Base-by-base conservation (phyloP, 257 asterid genomes). In the Nicotiana tomentosiformis region DNA sequence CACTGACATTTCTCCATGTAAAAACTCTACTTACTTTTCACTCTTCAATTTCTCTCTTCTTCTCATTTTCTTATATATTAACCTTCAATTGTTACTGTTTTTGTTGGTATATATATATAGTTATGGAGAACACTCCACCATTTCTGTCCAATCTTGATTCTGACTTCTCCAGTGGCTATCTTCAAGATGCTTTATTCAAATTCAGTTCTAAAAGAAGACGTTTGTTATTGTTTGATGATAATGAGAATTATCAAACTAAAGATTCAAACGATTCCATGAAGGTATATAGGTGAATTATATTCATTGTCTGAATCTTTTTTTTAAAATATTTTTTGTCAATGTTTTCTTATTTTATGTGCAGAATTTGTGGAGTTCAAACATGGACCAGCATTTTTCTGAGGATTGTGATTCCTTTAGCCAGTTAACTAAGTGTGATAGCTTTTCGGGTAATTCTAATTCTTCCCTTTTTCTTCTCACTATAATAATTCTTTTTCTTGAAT, bases 161-260 rank as follows among this genome's bases (percentile, higher is more conserved):
- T 35, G 91, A 87, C 66, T 86, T 85, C 57, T 93, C 97, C 6
- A 89, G 94, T 5, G 99, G 99, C 1, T 95, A 95, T 86, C 88
- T 95, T n/a, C 88, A 95, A 88, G 99, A 95, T 90, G 99, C 93
- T 60, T 84, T 95, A 84, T 90, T 94, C 77, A 89, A 92, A 58
- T 95, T 92, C 85, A 91, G 81, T 76, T 88, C 98, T 7, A 95
- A 95, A 83, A 84, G 97, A 78, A 90, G 98, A 64, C 85, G 93
- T 53, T 77, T 91, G 76, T 80, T 89, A 26, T 77, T 89, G 86
- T 86, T 85, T 66, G 35, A 81, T 32, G 83, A 82, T 32, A 85
- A 89, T 67, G 84, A 81, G 37, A 86, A 88, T 72, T 76, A 81
- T 39, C 56, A 74, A 10, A 10, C 17, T 83, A 20, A 82, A 68